phyloP scores from a whole-genome alignment of 129 eudicot genomes.

The Mikania micrantha region DNA sequence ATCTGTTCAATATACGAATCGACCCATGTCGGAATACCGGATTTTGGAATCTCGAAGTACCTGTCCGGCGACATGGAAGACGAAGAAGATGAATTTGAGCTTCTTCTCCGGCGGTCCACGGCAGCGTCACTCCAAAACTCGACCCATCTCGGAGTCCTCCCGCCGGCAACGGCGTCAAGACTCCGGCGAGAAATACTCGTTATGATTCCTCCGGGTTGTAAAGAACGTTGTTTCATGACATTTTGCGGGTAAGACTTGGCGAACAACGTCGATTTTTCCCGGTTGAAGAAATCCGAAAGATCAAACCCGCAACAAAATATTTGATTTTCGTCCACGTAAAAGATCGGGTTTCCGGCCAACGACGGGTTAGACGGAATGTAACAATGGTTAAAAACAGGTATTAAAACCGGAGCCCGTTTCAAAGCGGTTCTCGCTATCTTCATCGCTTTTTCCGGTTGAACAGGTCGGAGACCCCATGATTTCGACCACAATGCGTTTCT shows the following conservation, averaged over 20 bases:
- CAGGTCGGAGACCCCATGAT: slow-evolving; percentile 76
- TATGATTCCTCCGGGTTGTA: slow-evolving; percentile 27
- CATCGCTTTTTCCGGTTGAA: slow-evolving; percentile 79
- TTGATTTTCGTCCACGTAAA: slow-evolving; percentile 75
- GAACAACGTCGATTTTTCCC: slow-evolving; percentile 42
- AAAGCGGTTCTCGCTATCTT: slow-evolving; percentile 65
- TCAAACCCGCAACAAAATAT: slow-evolving; percentile 91
- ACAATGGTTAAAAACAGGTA: slow-evolving; percentile 76
- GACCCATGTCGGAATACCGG: slow-evolving; percentile 71
- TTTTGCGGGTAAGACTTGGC: slow-evolving; percentile 13
- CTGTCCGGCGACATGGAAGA: slow-evolving; percentile 63
- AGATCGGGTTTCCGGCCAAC: slow-evolving; percentile 88
- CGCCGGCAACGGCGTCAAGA: slow-evolving; percentile 42
- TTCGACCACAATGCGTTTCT: slow-evolving; percentile 72
- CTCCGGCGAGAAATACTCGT: slow-evolving; percentile 43
- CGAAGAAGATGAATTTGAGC: slow-evolving; percentile 47
- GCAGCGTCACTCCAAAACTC: slow-evolving; percentile 98
- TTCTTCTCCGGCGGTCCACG: slow-evolving; percentile 47
- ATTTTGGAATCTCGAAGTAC: slow-evolving; percentile 38
- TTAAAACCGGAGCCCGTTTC: slow-evolving; percentile 65
- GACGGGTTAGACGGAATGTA: slow-evolving; percentile 82
- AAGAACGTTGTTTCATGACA: slow-evolving; percentile 35
- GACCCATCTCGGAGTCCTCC: slow-evolving; percentile 69
- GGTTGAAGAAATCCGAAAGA: slow-evolving; percentile 65
- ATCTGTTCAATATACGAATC: slow-evolving; percentile 44